Evolutionary conservation across 176 grass and related monocot genomes (phyloP), one percentile per base, ranked within the genome.

Genomic region (Hordeum marinum): DNA sequence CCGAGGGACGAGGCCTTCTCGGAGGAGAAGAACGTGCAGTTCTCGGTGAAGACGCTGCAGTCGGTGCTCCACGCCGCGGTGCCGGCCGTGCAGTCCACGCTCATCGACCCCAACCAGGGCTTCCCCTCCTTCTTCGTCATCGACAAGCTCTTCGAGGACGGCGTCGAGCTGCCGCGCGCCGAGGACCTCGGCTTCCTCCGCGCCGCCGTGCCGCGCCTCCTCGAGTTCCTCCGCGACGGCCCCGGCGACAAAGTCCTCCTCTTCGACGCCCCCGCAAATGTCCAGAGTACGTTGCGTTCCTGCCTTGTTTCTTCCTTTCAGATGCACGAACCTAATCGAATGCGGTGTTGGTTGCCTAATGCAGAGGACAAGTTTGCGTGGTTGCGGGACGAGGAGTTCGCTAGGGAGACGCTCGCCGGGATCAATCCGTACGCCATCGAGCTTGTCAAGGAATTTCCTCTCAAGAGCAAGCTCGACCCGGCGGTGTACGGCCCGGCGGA

Each of bases 1-100:
- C 92, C 95, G 0, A 86, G 92, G 81, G 95, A 95, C 65, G 95
- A 98, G 82, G 90, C 72, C 3, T 98, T 98, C 91, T 93, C 92
- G 15, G 84, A 91, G 66, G 90, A 75, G 84, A 98, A 98, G 83
- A 54, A n/a, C 26, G 7, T 72, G 50, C 88, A 90, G 76, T 98
- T 95, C 92, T 80, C 69, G 4, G 18, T 82, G 9, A 90, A 46
- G 27, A 80, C 90, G 40, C 12, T 94, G 8, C 65, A 3, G 50
- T 91, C 87, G 17, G 80, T 90, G 72, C 87, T 98, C 27, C 78
- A 72, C 52, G 95, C 92, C 25, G 72, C 83, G 1, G 57, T 91
- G 35, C 92, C 92, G 37, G 88, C 68, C 4, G 77, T 77, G 4
- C 70, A 88, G 89, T 88, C 78, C 21, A 79, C 86, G 32, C 20